Percentiles rank a stretch among this genome's conserved stretches.
These are phyloP conservation scores for Talaromyces rugulosus DNA, from an alignment of 2,329 filamentous ascomycete species.

Conservation along the genomic window DNA sequence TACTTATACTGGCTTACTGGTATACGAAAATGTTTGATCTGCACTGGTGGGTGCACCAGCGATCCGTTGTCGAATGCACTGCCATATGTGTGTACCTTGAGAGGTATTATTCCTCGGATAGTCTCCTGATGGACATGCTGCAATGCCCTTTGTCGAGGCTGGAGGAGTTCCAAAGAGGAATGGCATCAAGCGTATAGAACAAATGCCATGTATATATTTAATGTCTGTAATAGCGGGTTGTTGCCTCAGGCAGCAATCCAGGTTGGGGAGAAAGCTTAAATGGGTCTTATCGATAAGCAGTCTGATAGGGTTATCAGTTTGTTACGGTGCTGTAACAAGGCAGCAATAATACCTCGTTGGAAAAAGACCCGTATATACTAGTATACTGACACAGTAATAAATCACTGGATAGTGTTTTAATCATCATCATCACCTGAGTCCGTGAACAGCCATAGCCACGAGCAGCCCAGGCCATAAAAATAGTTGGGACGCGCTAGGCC, in stretches of 20 bases:
- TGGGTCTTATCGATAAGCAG: neutral
- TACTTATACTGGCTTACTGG: slow-evolving; percentile 57
- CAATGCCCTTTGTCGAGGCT: neutral
- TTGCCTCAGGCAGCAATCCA: neutral
- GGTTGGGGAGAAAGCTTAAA: neutral
- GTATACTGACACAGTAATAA: neutral
- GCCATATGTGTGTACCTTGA: slow-evolving; percentile 47
- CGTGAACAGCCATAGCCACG: neutral
- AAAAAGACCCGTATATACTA: neutral
- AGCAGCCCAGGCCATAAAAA: neutral
- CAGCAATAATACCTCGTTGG: neutral
- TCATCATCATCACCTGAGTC: neutral
- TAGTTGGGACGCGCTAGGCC: neutral
- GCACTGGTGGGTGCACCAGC: slow-evolving; percentile 48
- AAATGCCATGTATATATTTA: neutral
- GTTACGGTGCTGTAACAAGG: neutral
- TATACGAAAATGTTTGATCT: slow-evolving; percentile 46
- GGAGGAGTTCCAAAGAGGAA: neutral
- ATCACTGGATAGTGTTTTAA: neutral
- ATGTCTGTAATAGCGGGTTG: neutral
- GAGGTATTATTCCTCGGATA: slow-evolving; percentile 17
- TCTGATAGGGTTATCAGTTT: neutral
- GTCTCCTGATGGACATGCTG: slow-evolving; percentile 6
- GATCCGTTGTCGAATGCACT: slow-evolving; percentile 47
- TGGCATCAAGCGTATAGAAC: neutral